Evolutionary conservation across 257 asterid genomes (phyloP), one percentile per base, ranked within the genome.

Genomic region (Coffea eugenioides): DNA sequence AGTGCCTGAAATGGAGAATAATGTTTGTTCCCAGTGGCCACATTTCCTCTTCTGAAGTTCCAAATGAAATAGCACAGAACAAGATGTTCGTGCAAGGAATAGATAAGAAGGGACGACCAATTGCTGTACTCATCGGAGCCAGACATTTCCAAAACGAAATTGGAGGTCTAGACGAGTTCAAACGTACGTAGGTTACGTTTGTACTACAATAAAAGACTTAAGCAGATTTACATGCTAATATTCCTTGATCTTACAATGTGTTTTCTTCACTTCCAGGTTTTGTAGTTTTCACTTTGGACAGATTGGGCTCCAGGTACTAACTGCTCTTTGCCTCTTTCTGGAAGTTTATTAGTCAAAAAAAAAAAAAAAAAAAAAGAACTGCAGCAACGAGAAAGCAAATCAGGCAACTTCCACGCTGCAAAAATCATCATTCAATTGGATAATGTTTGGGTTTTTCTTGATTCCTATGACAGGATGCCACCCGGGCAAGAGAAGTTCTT

Each of bases 91-190:
- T 85, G 75, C 98, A 95, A 84, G 99, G 99, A 12, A 72, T 18
- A 1, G 98, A 95, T 12, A 92, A 88, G 76, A 79, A 79, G 71
- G 97, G 96, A 10, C 89, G 88, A 15, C 99, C 97, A 41, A 82
- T 93, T 27, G 84, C 94, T 0, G 89, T 95, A 18, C 83, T 89
- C 23, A 80, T 89, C 54, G 97, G 95, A 18, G 74, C 84, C 8
- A 86, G 88, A 69, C 97, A 95, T 81, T 88, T 91, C 52, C 73
- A 84, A 5, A 80, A 71, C 88, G 85, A 90, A 54, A 10, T 52
- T 52, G 97, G 94, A 77, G 97, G 92, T 73, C 52, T 82, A 12
- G 90, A 91, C 5, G 97, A 95, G 89, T 91, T 93, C 86, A 93
- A 85, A 57, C 97, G 98, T 95, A 62, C 2, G 92, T 80, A 2